A percentile compares a stretch with the other conserved stretches of the same genome.
Conservation (phyloP, 768 basidiomycete genomes). For the Serendipita sp. region DNA sequence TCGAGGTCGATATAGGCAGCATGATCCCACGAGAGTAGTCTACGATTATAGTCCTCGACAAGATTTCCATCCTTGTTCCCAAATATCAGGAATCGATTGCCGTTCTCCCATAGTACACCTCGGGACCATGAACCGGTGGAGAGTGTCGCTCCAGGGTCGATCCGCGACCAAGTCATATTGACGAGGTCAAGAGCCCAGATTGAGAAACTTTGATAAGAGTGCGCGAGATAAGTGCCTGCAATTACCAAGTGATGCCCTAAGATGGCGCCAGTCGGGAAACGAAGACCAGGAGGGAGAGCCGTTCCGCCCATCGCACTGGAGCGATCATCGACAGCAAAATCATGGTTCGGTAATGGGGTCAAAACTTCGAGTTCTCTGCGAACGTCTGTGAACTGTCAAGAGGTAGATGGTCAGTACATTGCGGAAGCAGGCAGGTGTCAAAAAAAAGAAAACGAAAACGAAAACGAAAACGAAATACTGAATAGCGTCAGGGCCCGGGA, state of each 20-base stretch:
- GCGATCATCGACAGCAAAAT: conserved; percentile 65
- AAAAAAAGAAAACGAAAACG: background rate
- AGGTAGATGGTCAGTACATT: background rate
- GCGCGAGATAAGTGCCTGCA: conserved; percentile 88
- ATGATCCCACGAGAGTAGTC: conserved; percentile 82
- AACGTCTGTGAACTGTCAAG: conserved; percentile 70
- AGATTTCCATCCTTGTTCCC: conserved; percentile 79
- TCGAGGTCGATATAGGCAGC: conserved; percentile 82
- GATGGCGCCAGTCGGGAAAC: conserved; percentile 90
- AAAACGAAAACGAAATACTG: too few species aligned
- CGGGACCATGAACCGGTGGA: conserved; percentile 89
- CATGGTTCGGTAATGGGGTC: conserved; percentile 56
- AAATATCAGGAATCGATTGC: conserved; percentile 77
- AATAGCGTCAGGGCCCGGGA: background rate
- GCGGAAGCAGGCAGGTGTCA: background rate
- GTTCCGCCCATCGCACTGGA: conserved; percentile 67
- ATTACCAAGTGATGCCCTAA: conserved; percentile 84
- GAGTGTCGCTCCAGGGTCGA: conserved; percentile 77
- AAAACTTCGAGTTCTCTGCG: conserved; percentile 90
- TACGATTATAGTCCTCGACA: conserved; percentile 83
- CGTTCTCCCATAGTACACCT: conserved; percentile 61
- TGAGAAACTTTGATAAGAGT: conserved; percentile 85
- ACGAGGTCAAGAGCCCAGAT: conserved; percentile 88
- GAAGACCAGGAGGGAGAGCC: conserved; percentile 80
- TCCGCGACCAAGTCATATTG: conserved; percentile 70